Base-by-base conservation (phyloP, 2,329 filamentous ascomycete genomes). In the Graphilbum sp. region DNA sequence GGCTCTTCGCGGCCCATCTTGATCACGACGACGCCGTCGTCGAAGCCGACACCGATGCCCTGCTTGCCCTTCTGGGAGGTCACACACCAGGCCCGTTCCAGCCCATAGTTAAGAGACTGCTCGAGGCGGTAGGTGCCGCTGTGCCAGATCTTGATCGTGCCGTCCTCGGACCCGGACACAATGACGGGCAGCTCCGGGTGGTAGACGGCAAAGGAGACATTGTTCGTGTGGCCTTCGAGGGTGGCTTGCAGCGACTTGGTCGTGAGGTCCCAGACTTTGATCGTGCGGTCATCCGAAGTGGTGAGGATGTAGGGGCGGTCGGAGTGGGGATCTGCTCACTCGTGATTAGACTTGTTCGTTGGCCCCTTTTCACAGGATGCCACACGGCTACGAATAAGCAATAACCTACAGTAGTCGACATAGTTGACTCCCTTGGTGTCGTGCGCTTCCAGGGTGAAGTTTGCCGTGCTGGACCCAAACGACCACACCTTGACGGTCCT, bases 221-320 rank as follows among this genome's bases (percentile, higher is more conserved):
- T 98, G 59, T 87, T 94, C 23, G 86, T 93, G 59, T 98, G 90
- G 21, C 90, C 90, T 59, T 98, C 90, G 35, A 98, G 69, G 3
- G 88, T 96, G 23, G 90, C 90, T 54, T 96, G 95, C 47, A 96
- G 67, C 12, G 86, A 90, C 63, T 98, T 98, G 35, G 87, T 96
- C 12, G 88, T 96, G 66, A 98, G 96, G 56, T 98, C 90, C 88
- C 90, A 98, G 39, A 98, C 75, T 67, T 96, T 96, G 50, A 96
- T 85, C 1, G 88, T 96, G 51, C 84, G 77, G 59, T 96, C 90
- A 56, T 98, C 90, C 8, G 86, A 94, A 13, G 88, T 95, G 19
- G 90, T 98, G 46, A 98, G 77, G 34, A 98, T 77, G 54, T 98
- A 96, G 20, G 76, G 76, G 57, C 79, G 79, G 53, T 80, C 76